Base-by-base conservation (phyloP, 139 green algal genomes). In the Chlamydomonas incerta region DNA sequence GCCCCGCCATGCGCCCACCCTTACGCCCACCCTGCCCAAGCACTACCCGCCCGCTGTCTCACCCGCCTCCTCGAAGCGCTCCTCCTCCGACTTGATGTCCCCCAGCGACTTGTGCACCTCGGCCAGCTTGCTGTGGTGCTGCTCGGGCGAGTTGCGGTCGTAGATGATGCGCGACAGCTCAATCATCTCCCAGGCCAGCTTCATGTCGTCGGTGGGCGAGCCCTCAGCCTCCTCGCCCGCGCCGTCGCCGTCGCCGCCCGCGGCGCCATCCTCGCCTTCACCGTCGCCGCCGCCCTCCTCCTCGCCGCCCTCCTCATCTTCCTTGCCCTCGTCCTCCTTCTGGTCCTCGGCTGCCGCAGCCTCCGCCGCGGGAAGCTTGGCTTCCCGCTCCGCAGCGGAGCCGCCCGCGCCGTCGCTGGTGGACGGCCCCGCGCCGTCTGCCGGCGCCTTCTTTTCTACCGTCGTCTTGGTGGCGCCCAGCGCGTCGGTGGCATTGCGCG, bases 131-230 rank as follows among this genome's bases (percentile, higher is more conserved):
- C 34, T 41, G 65, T 73, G 71, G 47, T 87, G 47, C 33, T 65
- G 33, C 17, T 52, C 84, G 1, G 80, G 80, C 9, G 62, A 1
- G 50, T 79, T 21, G 52, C 72, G 46, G 4, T 24, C 18, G 80
- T 79, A 86, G 24, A 90, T 87, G 46, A 90, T 20, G 35, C 82
- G 82, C 5, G 89, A 76, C 72, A 90, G 58, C 82, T 92, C 89
- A 0, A 92, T 31, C 76, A 93, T 90, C 76, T 94, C 90, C 91
- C 91, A 96, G 17, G 93, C 92, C 0, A 96, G 79, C 55, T 92
- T 87, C 91, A 95, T 93, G 82, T 96, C 93, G 34, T 86, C 69
- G 5, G 11, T 14, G 14, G 47, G 34, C 21, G 34, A 18, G 66
- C 66, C 33, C 14, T 47, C 35, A 1, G 6, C 68, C 17, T 29